These are phyloP conservation scores for Yarrowia sp. DNA, from an alignment of 805 yeast species.

Conservation along the genomic window DNA sequence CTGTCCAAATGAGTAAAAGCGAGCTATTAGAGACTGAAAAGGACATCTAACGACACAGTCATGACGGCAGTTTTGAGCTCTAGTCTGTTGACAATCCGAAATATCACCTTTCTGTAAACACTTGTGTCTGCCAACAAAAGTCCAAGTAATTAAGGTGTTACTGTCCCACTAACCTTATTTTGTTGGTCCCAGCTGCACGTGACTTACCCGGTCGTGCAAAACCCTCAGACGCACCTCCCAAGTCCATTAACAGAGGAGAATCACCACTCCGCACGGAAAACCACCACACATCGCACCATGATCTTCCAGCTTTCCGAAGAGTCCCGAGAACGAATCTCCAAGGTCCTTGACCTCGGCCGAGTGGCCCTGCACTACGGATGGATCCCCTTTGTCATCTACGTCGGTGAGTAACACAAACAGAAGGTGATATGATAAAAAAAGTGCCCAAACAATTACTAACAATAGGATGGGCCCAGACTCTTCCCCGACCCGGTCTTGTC, in stretches of 20 bases:
- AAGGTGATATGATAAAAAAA: not conserved
- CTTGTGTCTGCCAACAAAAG: too few species aligned
- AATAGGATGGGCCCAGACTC: conserved; percentile 71
- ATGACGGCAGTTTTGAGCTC: too few species aligned
- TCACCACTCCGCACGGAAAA: conserved; percentile 16
- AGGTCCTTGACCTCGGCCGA: conserved; percentile 80
- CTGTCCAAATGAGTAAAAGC: too few species aligned
- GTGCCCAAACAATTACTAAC: conserved; percentile 15
- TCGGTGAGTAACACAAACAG: conserved; percentile 54
- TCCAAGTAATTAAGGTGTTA: not conserved
- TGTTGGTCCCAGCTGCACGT: not conserved
- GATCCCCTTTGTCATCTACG: conserved; percentile 91
- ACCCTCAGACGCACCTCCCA: conserved; percentile 9
- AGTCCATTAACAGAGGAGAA: not conserved
- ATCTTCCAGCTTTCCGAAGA: conserved; percentile 39
- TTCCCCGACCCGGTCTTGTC: conserved; percentile 83
- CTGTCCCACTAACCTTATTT: not conserved
- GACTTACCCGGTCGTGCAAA: conserved; percentile 39
- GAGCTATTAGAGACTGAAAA: too few species aligned
- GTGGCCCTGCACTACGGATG: conserved; percentile 94
- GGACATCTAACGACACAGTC: too few species aligned
- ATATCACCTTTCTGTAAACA: too few species aligned
- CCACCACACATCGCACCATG: conserved; percentile 3
- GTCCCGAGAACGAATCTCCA: conserved; percentile 75
- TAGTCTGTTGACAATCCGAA: too few species aligned